A percentile compares a stretch with the other conserved stretches of the same genome.
Conservation (phyloP, 2,329 filamentous ascomycete species). For the Clathrospora elynae region DNA sequence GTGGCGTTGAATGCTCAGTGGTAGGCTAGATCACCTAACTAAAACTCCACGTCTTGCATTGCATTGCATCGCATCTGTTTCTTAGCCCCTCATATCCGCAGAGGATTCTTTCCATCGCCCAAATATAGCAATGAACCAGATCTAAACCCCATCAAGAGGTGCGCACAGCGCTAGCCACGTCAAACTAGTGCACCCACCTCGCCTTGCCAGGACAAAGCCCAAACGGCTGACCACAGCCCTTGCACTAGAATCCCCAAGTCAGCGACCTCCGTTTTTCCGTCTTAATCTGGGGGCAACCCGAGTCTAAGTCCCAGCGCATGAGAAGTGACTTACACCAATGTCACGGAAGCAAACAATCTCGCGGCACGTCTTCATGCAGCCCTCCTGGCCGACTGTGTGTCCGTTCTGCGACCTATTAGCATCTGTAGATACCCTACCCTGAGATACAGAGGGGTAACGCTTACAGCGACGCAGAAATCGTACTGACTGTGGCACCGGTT, state of each 20-base stretch:
- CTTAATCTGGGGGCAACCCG: not conserved
- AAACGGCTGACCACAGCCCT: slow-evolving; percentile 2
- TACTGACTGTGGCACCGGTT: slow-evolving; percentile 7
- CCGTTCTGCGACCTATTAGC: slow-evolving; percentile 12
- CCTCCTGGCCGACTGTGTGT: slow-evolving; percentile 11
- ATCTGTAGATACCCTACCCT: not conserved
- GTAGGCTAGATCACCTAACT: no score
- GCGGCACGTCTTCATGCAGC: slow-evolving; percentile 20
- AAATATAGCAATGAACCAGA: not conserved
- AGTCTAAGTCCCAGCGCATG: no score
- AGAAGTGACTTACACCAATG: slow-evolving; percentile 5
- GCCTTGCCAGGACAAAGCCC: not conserved
- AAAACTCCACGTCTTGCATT: no score
- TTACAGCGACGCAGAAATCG: slow-evolving; percentile 20
- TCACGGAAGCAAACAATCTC: slow-evolving; percentile 21
- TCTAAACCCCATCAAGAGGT: no score
- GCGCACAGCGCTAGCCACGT: no score
- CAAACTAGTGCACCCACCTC: not conserved
- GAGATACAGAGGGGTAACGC: not conserved
- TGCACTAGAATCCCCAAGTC: slow-evolving; percentile 5
- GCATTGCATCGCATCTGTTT: no score
- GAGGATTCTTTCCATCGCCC: no score
- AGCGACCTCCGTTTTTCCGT: no score
- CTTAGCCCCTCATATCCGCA: no score
- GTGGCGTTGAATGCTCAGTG: no score